Percentiles rank a stretch among this genome's conserved stretches.
These are phyloP conservation scores for Fragaria nilgerrensis DNA, from an alignment of 306 rosid genomes.

Conservation along the genomic window DNA sequence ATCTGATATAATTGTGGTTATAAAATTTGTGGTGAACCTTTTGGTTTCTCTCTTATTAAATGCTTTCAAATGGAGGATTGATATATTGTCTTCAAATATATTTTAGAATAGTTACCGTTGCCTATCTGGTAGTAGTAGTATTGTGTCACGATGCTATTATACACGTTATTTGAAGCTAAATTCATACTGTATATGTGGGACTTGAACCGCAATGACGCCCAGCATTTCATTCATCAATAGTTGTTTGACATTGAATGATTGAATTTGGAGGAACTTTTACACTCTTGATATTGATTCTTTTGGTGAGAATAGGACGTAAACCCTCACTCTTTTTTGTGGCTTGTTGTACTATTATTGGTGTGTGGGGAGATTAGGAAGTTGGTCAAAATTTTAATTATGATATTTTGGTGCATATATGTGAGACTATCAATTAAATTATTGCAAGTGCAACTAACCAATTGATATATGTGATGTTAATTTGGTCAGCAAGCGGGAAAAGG, in stretches of 20 bases:
- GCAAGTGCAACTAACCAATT: neutral
- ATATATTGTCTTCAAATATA: neutral
- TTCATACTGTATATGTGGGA: neutral
- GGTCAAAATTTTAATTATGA: neutral
- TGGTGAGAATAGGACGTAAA: neutral
- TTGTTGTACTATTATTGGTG: neutral
- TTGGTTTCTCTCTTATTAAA: neutral
- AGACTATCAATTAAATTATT: neutral
- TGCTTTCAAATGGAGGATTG: neutral
- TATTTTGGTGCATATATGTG: neutral
- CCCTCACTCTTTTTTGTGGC: neutral
- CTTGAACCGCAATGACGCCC: neutral
- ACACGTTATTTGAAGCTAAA: neutral
- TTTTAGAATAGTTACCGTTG: neutral
- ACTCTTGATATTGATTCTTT: neutral
- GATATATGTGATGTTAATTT: constrained; percentile 2
- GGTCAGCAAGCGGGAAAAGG: constrained; percentile 77
- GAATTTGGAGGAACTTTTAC: neutral
- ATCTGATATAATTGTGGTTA: neutral
- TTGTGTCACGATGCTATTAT: neutral
- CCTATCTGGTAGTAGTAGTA: neutral
- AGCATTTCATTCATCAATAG: neutral
- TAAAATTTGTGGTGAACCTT: neutral
- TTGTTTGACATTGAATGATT: neutral
- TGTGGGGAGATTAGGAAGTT: no score